These are phyloP conservation scores for Phycomyces nitens DNA, from an alignment of 192 early-diverging fungal species.

Conservation along the genomic window DNA sequence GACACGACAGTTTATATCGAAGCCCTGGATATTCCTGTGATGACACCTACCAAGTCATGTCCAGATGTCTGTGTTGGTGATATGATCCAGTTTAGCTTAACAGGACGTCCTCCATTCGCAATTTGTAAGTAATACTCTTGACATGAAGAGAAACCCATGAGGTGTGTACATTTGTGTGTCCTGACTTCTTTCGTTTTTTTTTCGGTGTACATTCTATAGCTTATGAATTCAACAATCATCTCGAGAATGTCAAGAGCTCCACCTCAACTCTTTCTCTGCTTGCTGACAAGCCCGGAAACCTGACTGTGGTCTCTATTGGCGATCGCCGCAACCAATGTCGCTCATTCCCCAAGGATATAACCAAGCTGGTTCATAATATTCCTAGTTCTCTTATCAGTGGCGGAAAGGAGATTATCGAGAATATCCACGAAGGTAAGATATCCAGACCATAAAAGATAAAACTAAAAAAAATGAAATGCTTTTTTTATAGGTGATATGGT, in stretches of 20 bases:
- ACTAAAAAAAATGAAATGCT: neutral
- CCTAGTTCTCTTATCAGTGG: constrained; percentile 37
- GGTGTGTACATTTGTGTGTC: no score
- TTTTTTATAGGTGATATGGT: constrained; percentile 35
- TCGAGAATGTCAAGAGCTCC: constrained; percentile 20
- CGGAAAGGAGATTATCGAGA: constrained; percentile 41
- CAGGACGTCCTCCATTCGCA: constrained; percentile 31
- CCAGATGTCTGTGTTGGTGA: constrained; percentile 43
- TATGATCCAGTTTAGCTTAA: constrained; percentile 27
- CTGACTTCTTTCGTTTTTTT: no score
- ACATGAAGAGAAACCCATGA: neutral
- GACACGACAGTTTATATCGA: constrained; percentile 12
- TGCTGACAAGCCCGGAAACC: constrained; percentile 46
- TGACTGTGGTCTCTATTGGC: constrained; percentile 44
- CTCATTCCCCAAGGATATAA: constrained; percentile 34
- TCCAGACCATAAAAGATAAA: neutral
- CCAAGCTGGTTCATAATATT: constrained; percentile 37
- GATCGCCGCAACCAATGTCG: constrained; percentile 42
- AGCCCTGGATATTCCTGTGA: constrained; percentile 32
- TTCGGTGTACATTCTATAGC: constrained; percentile 8
- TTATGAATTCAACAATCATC: constrained; percentile 34
- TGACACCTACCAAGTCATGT: constrained; percentile 23
- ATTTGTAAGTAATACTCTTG: constrained; percentile 29
- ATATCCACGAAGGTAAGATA: constrained; percentile 39
- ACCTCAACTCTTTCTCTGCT: constrained; percentile 24